Base-by-base conservation (phyloP, 768 basidiomycete species). In the Gloeostereum incarnatum region DNA sequence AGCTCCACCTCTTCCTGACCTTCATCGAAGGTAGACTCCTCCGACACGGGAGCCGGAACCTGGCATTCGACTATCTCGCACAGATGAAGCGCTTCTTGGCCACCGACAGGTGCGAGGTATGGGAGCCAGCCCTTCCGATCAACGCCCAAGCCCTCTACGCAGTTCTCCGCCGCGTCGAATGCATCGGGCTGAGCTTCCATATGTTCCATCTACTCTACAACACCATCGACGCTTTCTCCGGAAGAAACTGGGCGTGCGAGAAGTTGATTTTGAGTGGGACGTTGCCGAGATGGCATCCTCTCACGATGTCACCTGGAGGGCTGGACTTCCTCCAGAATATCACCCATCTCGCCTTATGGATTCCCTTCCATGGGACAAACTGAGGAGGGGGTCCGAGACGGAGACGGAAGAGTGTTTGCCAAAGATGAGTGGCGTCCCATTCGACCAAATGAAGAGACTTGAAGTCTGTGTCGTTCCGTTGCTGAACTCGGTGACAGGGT, bases 201-300 rank as follows among this genome's bases (percentile, higher is more conserved):
- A 53, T 58, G n/a, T 40, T 62, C n/a, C 51, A 56, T 36, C 47
- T 69, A 7, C 43, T 69, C 5, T 55, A 58, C 44, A 52, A 63
- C 36, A 44, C 44, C 16, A 14, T 44, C 9, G 44, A 41, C 14
- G 27, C 34, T 34, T 39, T 35, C 25, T 35, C 39, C 11, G 26
- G 29, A 20, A n/a, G n/a, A n/a, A 40, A 52, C 21, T 58, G 57
- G 56, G 40, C 38, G 11, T 62, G 59, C 35, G 49, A 37, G 19
- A 54, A 47, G 20, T 49, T 64, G 11, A 59, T 58, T 0, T 49
- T 68, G 18, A 54, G 52, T 6, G 65, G 65, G 2, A 18, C 35
- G 11, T 31, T 40, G 16, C 50, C 49, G 29, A 40, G 58, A 19
- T 67, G 64, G 63, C 56, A 52, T 31, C 51, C 55, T 2, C 38